Conservation (phyloP, 2,329 filamentous ascomycete species). For the Arthrobotrys musiformis region DNA sequence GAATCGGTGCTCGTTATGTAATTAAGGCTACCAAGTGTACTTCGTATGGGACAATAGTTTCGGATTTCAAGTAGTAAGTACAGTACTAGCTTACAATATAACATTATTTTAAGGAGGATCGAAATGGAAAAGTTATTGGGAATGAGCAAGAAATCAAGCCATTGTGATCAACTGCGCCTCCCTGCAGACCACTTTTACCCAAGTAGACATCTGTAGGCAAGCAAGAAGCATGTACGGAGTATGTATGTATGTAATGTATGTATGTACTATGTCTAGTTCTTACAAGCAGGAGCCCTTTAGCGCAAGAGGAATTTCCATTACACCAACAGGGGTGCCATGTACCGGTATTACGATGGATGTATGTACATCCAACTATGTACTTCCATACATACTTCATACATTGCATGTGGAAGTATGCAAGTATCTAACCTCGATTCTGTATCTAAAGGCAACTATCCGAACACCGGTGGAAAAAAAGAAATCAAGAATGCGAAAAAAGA, state of each 20-base stretch:
- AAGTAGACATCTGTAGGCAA: background rate
- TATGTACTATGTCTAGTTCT: background rate
- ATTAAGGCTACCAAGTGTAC: background rate
- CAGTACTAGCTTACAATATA: background rate
- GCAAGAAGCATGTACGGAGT: too few relatives aligned
- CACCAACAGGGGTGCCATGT: constrained; percentile 31
- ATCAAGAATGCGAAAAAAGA: background rate
- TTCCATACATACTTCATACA: background rate
- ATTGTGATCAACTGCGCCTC: constrained; percentile 44
- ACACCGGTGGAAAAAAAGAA: constrained; percentile 31
- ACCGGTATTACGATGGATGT: constrained; percentile 13
- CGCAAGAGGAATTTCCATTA: constrained; percentile 36
- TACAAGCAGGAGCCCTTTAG: constrained; percentile 39
- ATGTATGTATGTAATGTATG: too few relatives aligned
- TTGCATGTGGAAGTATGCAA: background rate
- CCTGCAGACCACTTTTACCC: constrained; percentile 23
- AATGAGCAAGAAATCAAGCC: constrained; percentile 26
- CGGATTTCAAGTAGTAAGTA: background rate
- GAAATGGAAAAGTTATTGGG: constrained; percentile 18
- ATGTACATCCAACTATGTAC: background rate
- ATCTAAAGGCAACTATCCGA: constrained; percentile 37
- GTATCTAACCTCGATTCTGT: too few relatives aligned
- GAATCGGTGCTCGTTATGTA: background rate
- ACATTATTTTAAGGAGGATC: background rate
- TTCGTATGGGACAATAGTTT: background rate